Evolutionary conservation across 2,329 filamentous ascomycete genomes (phyloP).

Genomic region (Alternaria atra): DNA sequence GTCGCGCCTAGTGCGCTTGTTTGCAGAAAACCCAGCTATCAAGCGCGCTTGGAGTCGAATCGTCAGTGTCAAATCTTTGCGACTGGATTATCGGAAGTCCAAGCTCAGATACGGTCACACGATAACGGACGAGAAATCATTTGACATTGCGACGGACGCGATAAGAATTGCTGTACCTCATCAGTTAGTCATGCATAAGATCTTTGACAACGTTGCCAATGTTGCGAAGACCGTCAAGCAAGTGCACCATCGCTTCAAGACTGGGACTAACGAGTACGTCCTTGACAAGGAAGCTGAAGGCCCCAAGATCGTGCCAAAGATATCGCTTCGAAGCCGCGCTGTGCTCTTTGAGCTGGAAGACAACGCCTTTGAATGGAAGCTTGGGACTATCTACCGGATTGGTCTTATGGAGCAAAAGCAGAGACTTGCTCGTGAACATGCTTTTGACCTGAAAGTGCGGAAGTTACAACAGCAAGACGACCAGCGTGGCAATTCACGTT

Average conservation of each 20-base stretch:
- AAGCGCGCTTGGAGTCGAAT: constrained; percentile 85
- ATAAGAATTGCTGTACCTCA: constrained; percentile 89
- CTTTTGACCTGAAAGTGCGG: constrained; percentile 86
- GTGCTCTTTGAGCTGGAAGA: constrained; percentile 94
- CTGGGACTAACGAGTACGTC: constrained; percentile 86
- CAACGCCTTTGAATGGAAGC: constrained; percentile 95
- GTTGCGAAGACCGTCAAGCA: constrained; percentile 87
- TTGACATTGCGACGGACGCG: constrained; percentile 85
- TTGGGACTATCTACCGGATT: constrained; percentile 90
- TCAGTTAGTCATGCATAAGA: constrained; percentile 85
- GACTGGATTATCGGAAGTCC: constrained; percentile 81
- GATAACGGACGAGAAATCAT: constrained; percentile 76
- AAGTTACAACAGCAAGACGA: constrained; percentile 74
- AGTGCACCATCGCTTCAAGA: constrained; percentile 91
- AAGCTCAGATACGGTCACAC: constrained; percentile 72
- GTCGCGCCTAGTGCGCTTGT: constrained; percentile 81
- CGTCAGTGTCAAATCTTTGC: constrained; percentile 80
- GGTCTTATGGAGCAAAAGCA: constrained; percentile 91
- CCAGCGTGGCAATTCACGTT: constrained; percentile 59
- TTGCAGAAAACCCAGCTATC: constrained; percentile 86
- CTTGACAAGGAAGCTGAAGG: constrained; percentile 84
- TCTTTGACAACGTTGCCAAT: constrained; percentile 94
- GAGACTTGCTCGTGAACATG: constrained; percentile 86
- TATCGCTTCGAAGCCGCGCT: constrained; percentile 82
- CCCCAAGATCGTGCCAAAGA: constrained; percentile 84